A percentile compares a stretch with the other conserved stretches of the same genome.
phyloP scores from a whole-genome alignment of 2,329 filamentous ascomycete genomes.

The Zasmidium cellare region DNA sequence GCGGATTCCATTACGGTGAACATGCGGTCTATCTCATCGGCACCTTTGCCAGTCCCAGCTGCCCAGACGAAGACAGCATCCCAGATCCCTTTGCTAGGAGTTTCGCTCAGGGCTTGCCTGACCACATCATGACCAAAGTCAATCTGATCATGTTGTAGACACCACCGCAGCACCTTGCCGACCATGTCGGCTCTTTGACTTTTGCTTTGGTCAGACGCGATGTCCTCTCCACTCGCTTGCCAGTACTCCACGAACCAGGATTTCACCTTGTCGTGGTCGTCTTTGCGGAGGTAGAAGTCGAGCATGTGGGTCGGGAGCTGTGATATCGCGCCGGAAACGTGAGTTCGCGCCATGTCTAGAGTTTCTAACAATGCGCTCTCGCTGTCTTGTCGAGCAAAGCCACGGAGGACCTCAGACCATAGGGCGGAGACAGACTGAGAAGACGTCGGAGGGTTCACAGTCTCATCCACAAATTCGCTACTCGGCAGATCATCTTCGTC shows the following conservation, averaged over 20 bases:
- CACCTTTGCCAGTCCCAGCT: conserved; percentile 67
- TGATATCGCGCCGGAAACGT: not conserved
- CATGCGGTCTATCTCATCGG: conserved; percentile 73
- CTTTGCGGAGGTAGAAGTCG: conserved; percentile 60
- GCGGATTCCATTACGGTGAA: conserved; percentile 60
- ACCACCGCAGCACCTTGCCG: conserved; percentile 21
- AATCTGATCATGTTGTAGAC: conserved; percentile 51
- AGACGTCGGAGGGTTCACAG: not conserved
- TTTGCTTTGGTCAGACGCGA: not conserved
- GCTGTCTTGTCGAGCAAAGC: conserved; percentile 62
- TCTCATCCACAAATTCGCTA: not conserved
- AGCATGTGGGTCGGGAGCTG: conserved; percentile 30
- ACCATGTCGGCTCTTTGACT: too few species aligned
- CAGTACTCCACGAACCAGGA: conserved; percentile 56
- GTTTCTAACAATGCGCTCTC: conserved; percentile 60
- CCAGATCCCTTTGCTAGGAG: conserved; percentile 51
- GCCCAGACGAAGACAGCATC: conserved; percentile 76
- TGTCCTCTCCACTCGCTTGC: not conserved
- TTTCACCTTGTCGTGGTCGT: conserved; percentile 63
- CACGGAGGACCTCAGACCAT: conserved; percentile 38
- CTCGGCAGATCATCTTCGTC: not conserved
- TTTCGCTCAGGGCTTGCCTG: conserved; percentile 33
- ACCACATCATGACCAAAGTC: conserved; percentile 66
- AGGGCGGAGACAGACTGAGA: not conserved
- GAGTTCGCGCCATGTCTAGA: conserved; percentile 48